Conservation (phyloP, 148 eudicot species). For the Arctostaphylos glauca region DNA sequence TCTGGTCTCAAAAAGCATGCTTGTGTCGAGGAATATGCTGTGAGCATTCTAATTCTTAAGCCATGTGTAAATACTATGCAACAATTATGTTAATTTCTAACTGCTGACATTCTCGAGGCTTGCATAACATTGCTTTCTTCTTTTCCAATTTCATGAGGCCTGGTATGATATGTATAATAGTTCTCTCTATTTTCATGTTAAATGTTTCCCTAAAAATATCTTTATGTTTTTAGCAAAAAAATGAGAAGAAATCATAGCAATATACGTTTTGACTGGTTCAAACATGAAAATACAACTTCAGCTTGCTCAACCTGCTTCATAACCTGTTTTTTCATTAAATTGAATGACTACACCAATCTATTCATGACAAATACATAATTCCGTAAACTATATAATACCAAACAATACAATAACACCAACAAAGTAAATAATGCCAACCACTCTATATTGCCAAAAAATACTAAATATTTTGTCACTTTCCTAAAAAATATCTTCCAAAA, state of each 20-base stretch:
- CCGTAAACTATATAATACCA: too few species aligned
- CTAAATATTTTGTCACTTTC: too few species aligned
- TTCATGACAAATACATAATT: too few species aligned
- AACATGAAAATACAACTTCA: too few species aligned
- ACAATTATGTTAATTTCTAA: background rate
- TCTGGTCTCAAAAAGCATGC: conserved; percentile 18
- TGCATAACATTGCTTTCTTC: background rate
- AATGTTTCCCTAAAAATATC: background rate
- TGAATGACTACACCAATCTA: too few species aligned
- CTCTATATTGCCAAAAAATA: too few species aligned
- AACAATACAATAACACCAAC: too few species aligned
- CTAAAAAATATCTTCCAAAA: too few species aligned
- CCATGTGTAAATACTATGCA: background rate
- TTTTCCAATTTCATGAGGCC: background rate
- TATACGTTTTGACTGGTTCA: too few species aligned
- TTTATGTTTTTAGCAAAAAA: background rate
- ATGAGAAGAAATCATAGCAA: background rate
- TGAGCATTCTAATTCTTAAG: conserved; percentile 25
- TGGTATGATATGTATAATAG: background rate
- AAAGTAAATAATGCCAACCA: too few species aligned
- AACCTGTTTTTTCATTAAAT: too few species aligned
- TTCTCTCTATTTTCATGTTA: background rate
- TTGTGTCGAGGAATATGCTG: conserved; percentile 27
- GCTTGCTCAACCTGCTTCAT: too few species aligned
- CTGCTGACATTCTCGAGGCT: background rate